Percentiles rank a stretch among this genome's conserved stretches.
Evolutionary conservation across 306 rosid genomes (phyloP).

Genomic region (Parietaria judaica): DNA sequence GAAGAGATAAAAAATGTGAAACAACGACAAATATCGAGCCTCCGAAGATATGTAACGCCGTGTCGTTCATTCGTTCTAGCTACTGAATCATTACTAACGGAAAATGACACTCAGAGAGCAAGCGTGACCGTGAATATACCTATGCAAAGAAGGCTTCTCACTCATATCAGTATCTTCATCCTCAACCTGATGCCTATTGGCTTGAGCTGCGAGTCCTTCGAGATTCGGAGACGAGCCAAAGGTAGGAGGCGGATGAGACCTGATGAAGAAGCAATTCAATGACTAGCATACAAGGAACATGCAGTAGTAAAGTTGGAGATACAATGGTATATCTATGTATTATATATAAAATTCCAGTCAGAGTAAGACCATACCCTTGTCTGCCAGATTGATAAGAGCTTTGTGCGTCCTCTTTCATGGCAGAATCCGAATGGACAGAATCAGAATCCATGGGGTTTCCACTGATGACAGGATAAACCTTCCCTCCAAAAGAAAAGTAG

Average conservation of each 20-base stretch:
- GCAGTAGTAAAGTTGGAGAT: background rate
- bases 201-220: conserved; percentile 58
- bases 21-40: background rate
- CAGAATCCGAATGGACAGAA: conserved; percentile 55
- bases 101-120: too few species aligned
- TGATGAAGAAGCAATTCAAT: conserved; percentile 32
- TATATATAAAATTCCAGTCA: conserved; percentile 9
- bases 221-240: conserved; percentile 91
- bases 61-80: too few species aligned
- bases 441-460: conserved; percentile 42
- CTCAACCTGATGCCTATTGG: conserved; percentile 38
- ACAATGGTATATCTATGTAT: background rate
- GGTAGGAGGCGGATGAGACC: conserved; percentile 90
- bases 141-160: conserved; percentile 31
- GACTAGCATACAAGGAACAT: conserved; percentile 6
- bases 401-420: conserved; percentile 88
- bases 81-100: too few species aligned
- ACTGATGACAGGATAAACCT: conserved; percentile 67
- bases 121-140: conserved; percentile 23
- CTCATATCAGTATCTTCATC: conserved; percentile 63
- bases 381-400: conserved; percentile 55
- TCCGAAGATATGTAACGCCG: background rate
- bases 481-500: conserved; percentile 24
- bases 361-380: conserved; percentile 58
- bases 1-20: conserved; percentile 3